Evolutionary conservation across 2,329 filamentous ascomycete genomes (phyloP).

Genomic region (Endothia cerciana): DNA sequence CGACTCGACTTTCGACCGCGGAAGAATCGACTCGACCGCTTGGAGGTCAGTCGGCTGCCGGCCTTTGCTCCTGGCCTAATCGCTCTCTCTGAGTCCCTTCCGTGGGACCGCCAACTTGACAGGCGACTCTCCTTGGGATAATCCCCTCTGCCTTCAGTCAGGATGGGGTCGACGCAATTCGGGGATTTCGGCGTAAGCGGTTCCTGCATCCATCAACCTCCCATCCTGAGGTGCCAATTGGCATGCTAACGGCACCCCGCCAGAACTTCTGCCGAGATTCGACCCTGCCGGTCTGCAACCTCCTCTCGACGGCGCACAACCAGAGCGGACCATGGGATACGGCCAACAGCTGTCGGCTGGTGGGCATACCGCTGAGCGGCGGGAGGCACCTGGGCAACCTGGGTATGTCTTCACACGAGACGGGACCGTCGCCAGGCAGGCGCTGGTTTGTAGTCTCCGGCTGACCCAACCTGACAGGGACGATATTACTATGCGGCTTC

Average conservation of each 20-base stretch:
- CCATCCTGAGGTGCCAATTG: constrained; percentile 34
- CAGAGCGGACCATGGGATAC: constrained; percentile 60
- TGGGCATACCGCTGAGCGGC: constrained; percentile 72
- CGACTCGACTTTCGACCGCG: not conserved
- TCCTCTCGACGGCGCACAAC: constrained; percentile 65
- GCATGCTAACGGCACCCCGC: constrained; percentile 29
- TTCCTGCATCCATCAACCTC: no score
- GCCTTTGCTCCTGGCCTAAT: not conserved
- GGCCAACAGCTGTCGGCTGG: constrained; percentile 67
- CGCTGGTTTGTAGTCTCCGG: not conserved
- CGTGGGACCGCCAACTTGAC: not conserved
- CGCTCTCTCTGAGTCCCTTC: not conserved
- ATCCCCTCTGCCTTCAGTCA: constrained; percentile 26
- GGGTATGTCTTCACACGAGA: constrained; percentile 56
- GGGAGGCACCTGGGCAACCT: constrained; percentile 77
- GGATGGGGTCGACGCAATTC: constrained; percentile 64
- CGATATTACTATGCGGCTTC: constrained; percentile 76
- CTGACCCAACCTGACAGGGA: constrained; percentile 53
- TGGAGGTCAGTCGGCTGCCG: not conserved
- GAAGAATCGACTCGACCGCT: not conserved
- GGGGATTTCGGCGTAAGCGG: constrained; percentile 61
- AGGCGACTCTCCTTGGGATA: constrained; percentile 3
- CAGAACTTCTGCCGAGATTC: constrained; percentile 84
- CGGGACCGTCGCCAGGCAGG: not conserved
- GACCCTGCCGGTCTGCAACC: constrained; percentile 82